Evolutionary conservation across 108 stramenopile genomes (phyloP), one percentile per base, ranked within the genome.

Genomic region (Skeletonema costatum): DNA sequence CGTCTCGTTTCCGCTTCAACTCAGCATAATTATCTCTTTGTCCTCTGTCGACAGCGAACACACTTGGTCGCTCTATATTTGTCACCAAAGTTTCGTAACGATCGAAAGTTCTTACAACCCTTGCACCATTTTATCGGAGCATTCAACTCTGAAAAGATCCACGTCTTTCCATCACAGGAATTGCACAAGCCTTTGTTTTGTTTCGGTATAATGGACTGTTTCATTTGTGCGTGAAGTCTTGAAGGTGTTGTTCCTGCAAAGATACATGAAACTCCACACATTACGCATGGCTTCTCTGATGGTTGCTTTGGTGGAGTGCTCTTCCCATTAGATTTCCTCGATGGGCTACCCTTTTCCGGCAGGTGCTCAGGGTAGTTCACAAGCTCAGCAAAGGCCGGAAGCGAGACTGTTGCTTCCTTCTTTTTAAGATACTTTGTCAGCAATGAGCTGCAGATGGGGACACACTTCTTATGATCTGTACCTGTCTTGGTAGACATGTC

Each of bases 141-240:
- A 1, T 77, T 86, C 7, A 72, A 42, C 9, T 81, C 74, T 1
- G 64, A 58, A 5, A 93, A 73, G 9, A 88, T 80, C 92, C 92
- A 95, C 3, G 93, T 85, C 29, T 87, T 82, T 4, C 90, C 88
- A 71, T 95, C 94, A 69, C 94, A 95, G 2, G 85, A 80, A 1
- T 90, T 92, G 80, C 94, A 95, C n/a, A 95, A 68, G 0, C 94
- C 94, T 81, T 95, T 95, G 73, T 95, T 95, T 80, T 95, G 94
- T 59, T 83, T 80, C 3, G 94, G 94, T 64, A 95, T 95, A 30
- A 93, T 90, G 53, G 19, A 2, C 25, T 56, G 53, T 25, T 56
- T 56, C 68, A 84, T 82, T 11, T 56, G 44, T 11, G 81, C 32
- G 14, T 75, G 46, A 19, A 53, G 71, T n/a, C 50, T 56, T 2